These are phyloP conservation scores for Mycosarcoma mackinlayi DNA, from an alignment of 1,284 basidiomycete genomes.

Conservation along the genomic window DNA sequence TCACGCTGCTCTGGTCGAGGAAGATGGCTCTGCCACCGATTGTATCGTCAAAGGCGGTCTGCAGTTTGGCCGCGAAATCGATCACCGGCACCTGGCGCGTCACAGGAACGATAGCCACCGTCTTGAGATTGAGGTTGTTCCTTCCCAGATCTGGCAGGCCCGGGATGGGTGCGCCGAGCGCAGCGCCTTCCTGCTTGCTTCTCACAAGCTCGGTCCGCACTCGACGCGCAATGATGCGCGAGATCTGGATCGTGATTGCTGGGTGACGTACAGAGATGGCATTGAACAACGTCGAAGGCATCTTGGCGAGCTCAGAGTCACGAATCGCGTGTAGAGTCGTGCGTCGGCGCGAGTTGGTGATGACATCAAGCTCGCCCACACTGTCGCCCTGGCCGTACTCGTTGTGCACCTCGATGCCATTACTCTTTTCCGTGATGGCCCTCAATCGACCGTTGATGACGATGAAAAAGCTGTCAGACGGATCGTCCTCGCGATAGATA, in stretches of 20 bases:
- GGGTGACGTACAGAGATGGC: conserved; percentile 85
- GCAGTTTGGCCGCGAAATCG: conserved; percentile 64
- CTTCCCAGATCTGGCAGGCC: conserved; percentile 71
- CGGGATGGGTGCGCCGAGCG: conserved; percentile 52
- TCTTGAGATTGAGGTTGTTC: conserved; percentile 92
- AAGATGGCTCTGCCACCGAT: conserved; percentile 62
- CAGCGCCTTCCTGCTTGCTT: conserved; percentile 45
- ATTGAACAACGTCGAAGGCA: conserved; percentile 97
- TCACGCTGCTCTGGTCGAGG: conserved; percentile 65
- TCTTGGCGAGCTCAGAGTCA: conserved; percentile 95
- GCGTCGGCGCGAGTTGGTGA: conserved; percentile 86
- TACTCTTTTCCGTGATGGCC: conserved; percentile 75
- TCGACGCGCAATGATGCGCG: conserved; percentile 91
- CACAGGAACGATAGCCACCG: conserved; percentile 80
- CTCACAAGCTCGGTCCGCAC: conserved; percentile 80
- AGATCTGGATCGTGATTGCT: conserved; percentile 92
- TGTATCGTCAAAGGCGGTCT: conserved; percentile 61
- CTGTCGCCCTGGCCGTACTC: conserved; percentile 90
- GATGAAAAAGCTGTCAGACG: conserved; percentile 94
- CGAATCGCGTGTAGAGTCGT: conserved; percentile 97
- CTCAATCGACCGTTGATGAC: conserved; percentile 95
- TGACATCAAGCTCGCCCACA: conserved; percentile 89
- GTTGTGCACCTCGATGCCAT: conserved; percentile 80
- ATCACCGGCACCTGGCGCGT: conserved; percentile 70
- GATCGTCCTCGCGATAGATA: conserved; percentile 89